Evolutionary conservation across 2,329 filamentous ascomycete species (phyloP).

Genomic region (Penicillium hordei): DNA sequence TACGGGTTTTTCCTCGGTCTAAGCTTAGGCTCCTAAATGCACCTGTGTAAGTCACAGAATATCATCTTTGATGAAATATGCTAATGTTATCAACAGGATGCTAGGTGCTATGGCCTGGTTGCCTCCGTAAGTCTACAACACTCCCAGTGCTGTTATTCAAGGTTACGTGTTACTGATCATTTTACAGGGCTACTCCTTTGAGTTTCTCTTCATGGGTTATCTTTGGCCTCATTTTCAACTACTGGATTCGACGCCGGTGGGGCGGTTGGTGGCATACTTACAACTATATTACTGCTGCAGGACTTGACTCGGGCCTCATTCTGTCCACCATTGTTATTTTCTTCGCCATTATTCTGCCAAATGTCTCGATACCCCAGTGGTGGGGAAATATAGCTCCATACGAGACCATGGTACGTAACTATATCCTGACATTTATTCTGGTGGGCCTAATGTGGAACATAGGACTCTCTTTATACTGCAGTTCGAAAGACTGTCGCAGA

Average conservation of each 20-base stretch:
- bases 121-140: conserved; percentile 45
- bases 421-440: not conserved
- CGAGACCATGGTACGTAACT: conserved; percentile 23
- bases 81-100: conserved; percentile 19
- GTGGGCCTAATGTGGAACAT: not conserved
- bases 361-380: conserved; percentile 57
- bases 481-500: conserved; percentile 17
- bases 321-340: conserved; percentile 66
- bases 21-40: conserved; percentile 64
- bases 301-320: conserved; percentile 55
- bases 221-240: conserved; percentile 47
- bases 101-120: conserved; percentile 29
- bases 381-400: conserved; percentile 50
- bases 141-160: conserved; percentile 20
- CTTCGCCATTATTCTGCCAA: conserved; percentile 63
- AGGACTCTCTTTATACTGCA: conserved; percentile 17
- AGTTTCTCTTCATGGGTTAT: conserved; percentile 67
- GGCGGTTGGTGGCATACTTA: conserved; percentile 43
- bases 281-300: conserved; percentile 43
- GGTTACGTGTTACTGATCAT: conserved; percentile 1
- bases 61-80: not conserved
- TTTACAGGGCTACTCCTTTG: conserved; percentile 56
- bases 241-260: conserved; percentile 34
- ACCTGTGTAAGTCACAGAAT: conserved; percentile 40
- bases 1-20: conserved; percentile 59